Evolutionary conservation across 371 early-diverging fungal genomes (phyloP).

Genomic region (Mucor racemosus): DNA sequence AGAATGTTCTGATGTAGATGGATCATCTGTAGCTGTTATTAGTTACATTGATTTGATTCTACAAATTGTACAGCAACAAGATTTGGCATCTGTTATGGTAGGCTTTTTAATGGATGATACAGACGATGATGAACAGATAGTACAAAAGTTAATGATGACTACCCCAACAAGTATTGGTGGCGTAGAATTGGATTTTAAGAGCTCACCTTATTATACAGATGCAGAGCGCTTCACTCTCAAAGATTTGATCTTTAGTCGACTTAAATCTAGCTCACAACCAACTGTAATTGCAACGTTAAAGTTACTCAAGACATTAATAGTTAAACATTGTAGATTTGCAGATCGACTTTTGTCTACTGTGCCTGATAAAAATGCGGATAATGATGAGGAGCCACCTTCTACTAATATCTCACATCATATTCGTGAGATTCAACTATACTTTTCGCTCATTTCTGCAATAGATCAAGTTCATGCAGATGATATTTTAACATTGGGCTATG

Average conservation of each 20-base stretch:
- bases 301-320: constrained; percentile 77
- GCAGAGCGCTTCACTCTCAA: constrained; percentile 68
- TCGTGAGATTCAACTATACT: constrained; percentile 71
- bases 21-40: constrained; percentile 88
- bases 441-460: constrained; percentile 66
- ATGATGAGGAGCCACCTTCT: constrained; percentile 16
- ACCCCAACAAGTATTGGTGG: neutral
- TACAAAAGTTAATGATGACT: neutral
- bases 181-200: neutral
- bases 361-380: constrained; percentile 39
- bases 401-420: constrained; percentile 68
- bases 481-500: constrained; percentile 67
- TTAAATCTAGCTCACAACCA: constrained; percentile 73
- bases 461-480: constrained; percentile 61
- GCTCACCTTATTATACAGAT: neutral
- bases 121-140: constrained; percentile 16
- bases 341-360: constrained; percentile 72
- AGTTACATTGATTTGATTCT: constrained; percentile 87
- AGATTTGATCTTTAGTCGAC: constrained; percentile 77
- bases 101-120: constrained; percentile 80
- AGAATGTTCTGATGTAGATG: constrained; percentile 90
- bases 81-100: constrained; percentile 73
- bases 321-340: constrained; percentile 77
- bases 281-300: constrained; percentile 85
- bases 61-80: constrained; percentile 74